These are phyloP conservation scores for Colletotrichum sp. DNA, from an alignment of 2,329 filamentous ascomycete genomes.

Conservation along the genomic window DNA sequence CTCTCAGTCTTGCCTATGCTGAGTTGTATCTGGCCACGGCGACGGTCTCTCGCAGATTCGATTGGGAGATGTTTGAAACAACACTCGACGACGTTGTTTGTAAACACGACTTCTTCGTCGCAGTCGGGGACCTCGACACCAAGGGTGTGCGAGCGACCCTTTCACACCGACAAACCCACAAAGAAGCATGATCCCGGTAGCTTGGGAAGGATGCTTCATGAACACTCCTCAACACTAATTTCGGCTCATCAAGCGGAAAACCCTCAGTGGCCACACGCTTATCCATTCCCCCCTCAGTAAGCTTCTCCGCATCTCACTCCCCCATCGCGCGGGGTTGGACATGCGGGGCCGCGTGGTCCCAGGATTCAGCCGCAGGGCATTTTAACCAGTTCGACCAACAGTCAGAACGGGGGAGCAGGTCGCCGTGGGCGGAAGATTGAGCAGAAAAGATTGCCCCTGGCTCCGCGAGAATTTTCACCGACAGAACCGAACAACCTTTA, in stretches of 20 bases:
- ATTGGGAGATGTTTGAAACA: constrained; percentile 18
- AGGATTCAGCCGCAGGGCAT: not conserved
- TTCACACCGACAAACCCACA: not conserved
- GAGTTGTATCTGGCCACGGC: constrained; percentile 16
- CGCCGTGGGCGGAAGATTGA: not conserved
- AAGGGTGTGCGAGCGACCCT: constrained; percentile 16
- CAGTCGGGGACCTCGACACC: not conserved
- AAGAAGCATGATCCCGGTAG: not conserved
- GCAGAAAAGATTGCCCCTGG: not conserved
- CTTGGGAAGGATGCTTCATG: not conserved
- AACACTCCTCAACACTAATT: not conserved
- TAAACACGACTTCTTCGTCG: constrained; percentile 6
- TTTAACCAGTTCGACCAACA: not conserved
- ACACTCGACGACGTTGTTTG: constrained; percentile 24
- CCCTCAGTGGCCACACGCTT: not conserved
- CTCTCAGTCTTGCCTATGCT: constrained; percentile 5
- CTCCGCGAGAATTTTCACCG: constrained; percentile 7
- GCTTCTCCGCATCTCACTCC: not conserved
- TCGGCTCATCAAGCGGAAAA: not conserved
- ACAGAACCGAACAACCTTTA: not conserved
- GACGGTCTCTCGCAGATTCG: constrained; percentile 9
- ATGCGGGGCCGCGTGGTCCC: not conserved
- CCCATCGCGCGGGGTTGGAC: not conserved
- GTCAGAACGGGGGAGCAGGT: not conserved
- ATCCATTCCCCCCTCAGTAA: not conserved